Conservation (phyloP, 768 basidiomycete genomes). For the Kwoniella dendrophila region DNA sequence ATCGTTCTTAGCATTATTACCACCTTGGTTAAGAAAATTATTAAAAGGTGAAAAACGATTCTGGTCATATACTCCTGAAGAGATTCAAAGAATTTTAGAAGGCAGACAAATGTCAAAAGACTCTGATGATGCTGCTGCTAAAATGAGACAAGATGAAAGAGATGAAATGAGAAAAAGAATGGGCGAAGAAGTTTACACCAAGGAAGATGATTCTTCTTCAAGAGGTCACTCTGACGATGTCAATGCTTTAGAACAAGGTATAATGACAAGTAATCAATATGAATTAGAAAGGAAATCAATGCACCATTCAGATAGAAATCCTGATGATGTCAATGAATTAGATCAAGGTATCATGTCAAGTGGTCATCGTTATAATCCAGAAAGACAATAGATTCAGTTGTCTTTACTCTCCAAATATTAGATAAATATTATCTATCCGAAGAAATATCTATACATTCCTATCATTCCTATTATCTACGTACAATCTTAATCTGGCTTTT, state of each 20-base stretch:
- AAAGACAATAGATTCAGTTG: too few species aligned
- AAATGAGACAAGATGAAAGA: constrained; percentile 40
- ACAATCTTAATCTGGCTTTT: background rate
- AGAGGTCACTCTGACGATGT: constrained; percentile 7
- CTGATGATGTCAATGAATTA: too few species aligned
- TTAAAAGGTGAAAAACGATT: constrained; percentile 41
- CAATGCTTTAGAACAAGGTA: constrained; percentile 8
- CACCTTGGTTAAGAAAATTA: constrained; percentile 48
- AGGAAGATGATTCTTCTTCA: background rate
- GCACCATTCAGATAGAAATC: too few species aligned
- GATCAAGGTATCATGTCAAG: too few species aligned
- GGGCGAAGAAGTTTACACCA: constrained; percentile 19
- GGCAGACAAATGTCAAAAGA: constrained; percentile 36
- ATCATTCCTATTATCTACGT: too few species aligned
- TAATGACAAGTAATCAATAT: constrained; percentile 7
- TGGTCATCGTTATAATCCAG: too few species aligned
- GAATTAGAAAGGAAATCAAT: too few species aligned
- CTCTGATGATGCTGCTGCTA: constrained; percentile 37
- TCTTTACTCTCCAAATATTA: too few species aligned
- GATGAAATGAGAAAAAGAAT: constrained; percentile 41
- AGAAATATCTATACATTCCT: too few species aligned
- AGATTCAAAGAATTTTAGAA: constrained; percentile 43
- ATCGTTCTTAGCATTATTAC: constrained; percentile 32
- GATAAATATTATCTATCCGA: too few species aligned
- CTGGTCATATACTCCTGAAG: constrained; percentile 46